Percentiles rank a stretch among this genome's conserved stretches.
These are phyloP conservation scores for Chenopodium album DNA, from an alignment of 148 eudicot genomes.

Conservation along the genomic window DNA sequence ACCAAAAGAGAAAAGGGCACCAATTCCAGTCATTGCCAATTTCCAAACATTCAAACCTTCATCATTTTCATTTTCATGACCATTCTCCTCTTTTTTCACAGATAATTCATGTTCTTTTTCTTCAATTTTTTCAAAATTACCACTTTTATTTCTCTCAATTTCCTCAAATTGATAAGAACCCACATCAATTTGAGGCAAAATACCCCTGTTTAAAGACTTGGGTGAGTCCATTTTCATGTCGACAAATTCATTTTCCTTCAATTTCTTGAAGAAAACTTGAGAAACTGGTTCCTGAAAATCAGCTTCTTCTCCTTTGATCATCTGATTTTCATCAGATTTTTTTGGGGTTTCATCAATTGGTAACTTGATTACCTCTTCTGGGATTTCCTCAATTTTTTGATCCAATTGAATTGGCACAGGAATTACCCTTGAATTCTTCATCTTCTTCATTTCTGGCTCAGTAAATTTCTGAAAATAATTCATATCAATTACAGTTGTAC, in stretches of 20 bases:
- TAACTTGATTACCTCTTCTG: constrained; percentile 19
- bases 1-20: constrained; percentile 73
- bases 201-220: constrained; percentile 51
- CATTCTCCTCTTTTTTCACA: background rate
- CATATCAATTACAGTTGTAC: constrained; percentile 41
- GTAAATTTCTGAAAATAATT: constrained; percentile 44
- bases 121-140: background rate
- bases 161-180: constrained; percentile 47
- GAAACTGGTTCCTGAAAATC: constrained; percentile 49
- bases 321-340: background rate
- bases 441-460: constrained; percentile 14
- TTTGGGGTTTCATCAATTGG: constrained; percentile 18
- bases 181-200: constrained; percentile 47
- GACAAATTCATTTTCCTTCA: constrained; percentile 76
- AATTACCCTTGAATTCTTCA: constrained; percentile 23
- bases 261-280: constrained; percentile 83
- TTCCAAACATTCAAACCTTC: constrained; percentile 59
- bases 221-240: constrained; percentile 94
- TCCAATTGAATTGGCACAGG: constrained; percentile 44
- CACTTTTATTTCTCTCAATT: constrained; percentile 2
- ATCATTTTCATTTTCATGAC: constrained; percentile 21
- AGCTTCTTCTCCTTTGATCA: background rate
- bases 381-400: constrained; percentile 26
- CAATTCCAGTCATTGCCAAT: constrained; percentile 65
- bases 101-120: background rate